phyloP scores from a whole-genome alignment of 2,329 filamentous ascomycete genomes.

The Zymoseptoria crescenta region DNA sequence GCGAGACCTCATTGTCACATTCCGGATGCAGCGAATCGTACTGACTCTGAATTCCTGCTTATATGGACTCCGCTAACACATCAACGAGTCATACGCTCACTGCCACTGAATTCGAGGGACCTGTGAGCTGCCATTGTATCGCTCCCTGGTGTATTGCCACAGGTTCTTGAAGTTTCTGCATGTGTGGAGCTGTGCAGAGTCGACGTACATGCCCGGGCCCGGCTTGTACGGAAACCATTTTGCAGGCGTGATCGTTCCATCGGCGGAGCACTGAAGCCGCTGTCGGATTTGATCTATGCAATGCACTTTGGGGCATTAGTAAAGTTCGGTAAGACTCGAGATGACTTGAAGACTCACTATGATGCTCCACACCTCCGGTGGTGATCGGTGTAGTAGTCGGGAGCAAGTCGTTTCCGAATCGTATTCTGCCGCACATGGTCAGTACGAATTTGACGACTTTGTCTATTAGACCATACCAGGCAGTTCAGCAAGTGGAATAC shows the following conservation, averaged over 20 bases:
- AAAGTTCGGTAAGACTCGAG: not conserved
- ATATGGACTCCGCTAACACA: too few relatives aligned
- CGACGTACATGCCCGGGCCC: not conserved
- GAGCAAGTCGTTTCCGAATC: not conserved
- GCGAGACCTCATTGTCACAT: not conserved
- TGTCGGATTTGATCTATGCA: not conserved
- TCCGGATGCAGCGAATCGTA: not conserved
- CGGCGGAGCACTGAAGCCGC: not conserved
- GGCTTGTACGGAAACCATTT: not conserved
- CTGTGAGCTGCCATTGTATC: not conserved
- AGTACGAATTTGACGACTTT: not conserved
- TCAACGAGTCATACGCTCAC: not conserved
- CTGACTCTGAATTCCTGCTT: too few relatives aligned
- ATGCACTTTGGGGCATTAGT: not conserved
- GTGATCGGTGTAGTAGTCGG: not conserved
- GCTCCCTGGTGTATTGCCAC: not conserved
- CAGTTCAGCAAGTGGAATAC: constrained; percentile 1
- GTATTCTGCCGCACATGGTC: not conserved
- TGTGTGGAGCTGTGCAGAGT: not conserved
- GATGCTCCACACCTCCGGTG: not conserved
- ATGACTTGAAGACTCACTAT: not conserved
- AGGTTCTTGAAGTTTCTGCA: not conserved
- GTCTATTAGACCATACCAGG: not conserved
- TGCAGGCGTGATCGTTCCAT: not conserved
- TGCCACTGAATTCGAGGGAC: not conserved